These are phyloP conservation scores for Sphagnum fallax DNA, from an alignment of 228 moss, liverwort and hornwort genomes.

Conservation along the genomic window DNA sequence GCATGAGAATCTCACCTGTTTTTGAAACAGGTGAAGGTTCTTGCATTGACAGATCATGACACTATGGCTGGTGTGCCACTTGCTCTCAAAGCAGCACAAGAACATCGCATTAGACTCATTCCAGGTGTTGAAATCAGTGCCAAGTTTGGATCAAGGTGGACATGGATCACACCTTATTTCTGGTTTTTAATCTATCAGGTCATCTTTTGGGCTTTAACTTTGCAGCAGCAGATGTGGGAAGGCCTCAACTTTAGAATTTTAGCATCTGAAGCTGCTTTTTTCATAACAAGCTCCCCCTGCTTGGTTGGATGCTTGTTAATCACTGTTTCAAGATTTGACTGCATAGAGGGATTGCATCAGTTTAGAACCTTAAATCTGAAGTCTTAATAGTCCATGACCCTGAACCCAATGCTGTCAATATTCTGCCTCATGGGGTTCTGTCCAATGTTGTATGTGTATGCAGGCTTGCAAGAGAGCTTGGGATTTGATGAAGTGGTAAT, in stretches of 20 bases:
- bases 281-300: too few species aligned
- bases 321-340: too few species aligned
- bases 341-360: too few species aligned
- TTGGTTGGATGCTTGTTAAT: too few species aligned
- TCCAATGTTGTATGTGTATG: not conserved
- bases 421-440: too few species aligned
- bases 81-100: constrained; percentile 62
- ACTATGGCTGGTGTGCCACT: constrained; percentile 70
- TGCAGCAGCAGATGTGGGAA: not conserved
- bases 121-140: constrained; percentile 58
- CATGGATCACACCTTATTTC: not conserved
- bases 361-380: too few species aligned
- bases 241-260: too few species aligned
- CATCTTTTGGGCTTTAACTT: not conserved
- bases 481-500: not conserved
- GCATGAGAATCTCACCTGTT: not conserved
- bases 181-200: not conserved
- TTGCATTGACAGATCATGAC: constrained; percentile 58
- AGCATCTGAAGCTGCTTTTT: too few species aligned
- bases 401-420: too few species aligned
- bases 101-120: constrained; percentile 59
- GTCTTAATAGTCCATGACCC: too few species aligned
- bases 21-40: constrained; percentile 33
- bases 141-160: constrained; percentile 34
- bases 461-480: constrained; percentile 1